Percentiles rank a stretch among this genome's conserved stretches.
Evolutionary conservation across 2,329 filamentous ascomycete genomes (phyloP).

Genomic region (Incumbomyces delicatus): DNA sequence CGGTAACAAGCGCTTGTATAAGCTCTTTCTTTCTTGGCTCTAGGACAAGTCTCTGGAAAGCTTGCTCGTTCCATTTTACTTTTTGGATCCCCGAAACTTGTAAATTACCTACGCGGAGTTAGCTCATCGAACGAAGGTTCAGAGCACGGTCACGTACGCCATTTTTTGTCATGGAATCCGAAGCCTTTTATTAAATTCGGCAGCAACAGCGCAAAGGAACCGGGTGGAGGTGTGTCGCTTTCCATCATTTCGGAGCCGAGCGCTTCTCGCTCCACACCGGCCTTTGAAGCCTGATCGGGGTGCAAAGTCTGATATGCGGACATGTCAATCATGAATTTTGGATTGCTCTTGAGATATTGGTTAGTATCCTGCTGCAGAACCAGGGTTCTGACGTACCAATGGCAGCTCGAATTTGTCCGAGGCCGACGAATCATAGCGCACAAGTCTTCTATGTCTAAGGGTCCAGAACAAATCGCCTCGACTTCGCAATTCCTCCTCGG

Average conservation of each 20-base stretch:
- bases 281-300: too few relatives aligned
- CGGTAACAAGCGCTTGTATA: slow-evolving; percentile 22
- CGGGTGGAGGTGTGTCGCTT: slow-evolving; percentile 6
- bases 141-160: background rate
- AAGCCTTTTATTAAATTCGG: slow-evolving; percentile 8
- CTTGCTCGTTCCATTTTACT: slow-evolving; percentile 10
- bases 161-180: slow-evolving; percentile 8
- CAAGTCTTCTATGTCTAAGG: background rate
- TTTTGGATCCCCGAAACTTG: slow-evolving; percentile 6
- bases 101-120: background rate
- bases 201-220: slow-evolving; percentile 5
- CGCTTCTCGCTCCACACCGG: background rate
- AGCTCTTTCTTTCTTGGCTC: slow-evolving; percentile 28
- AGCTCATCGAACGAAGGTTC: too few relatives aligned
- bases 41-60: slow-evolving; percentile 9
- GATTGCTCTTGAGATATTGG: too few relatives aligned
- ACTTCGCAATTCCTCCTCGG: background rate
- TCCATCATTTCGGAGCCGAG: slow-evolving; percentile 7
- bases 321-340: too few relatives aligned
- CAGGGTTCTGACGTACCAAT: too few relatives aligned
- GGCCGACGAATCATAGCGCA: background rate
- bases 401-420: too few relatives aligned
- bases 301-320: too few relatives aligned
- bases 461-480: background rate
- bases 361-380: too few relatives aligned